Base-by-base conservation (phyloP, 306 rosid genomes). In the Cucumis melo region DNA sequence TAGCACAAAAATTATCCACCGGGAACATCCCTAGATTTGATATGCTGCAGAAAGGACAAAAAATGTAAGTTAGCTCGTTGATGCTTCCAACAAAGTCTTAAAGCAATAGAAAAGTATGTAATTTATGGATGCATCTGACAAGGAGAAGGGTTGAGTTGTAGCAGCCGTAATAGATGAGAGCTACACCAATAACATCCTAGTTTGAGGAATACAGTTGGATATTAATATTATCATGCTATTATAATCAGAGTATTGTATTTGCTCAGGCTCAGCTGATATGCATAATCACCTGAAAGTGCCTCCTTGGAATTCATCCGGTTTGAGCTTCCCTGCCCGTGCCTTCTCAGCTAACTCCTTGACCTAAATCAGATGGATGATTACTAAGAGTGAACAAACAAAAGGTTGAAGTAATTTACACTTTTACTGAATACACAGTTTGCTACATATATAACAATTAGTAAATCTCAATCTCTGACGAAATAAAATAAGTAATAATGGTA, bases 11-110 rank as follows among this genome's bases (percentile, higher is more conserved):
- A 16, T 82, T 65, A 77, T 94, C 99, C 84, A 94, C 99, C 0
- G 99, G 99, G 88, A 87, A 94, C 97, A 94, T 94, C 84, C 99
- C 99, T 77, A 94, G 86, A 82, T 94, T 94, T 86, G 99, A 94
- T 86, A 94, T 94, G 91, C 99, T 94, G 99, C 87, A 89, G 8
- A 75, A 80, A 78, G 48, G 74, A 27, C 70, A 32, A 36, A 67
- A 67, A 66, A 57, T 41, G 32, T 81, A 74, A 78, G 48, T 51
- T 83, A 78, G 41, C 36, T 42, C 57, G 55, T 79, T 70, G 79
- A 53, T 73, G 68, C 44, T 74, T 48, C 78, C 39, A 73, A 76
- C 74, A 73, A 66, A 80, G 48, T 7, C 41, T 71, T 80, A 10
- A 39, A 46, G 56, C 77, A 58, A 41, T 10, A 44, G 56, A 41